Base-by-base conservation (phyloP, 441 rosid species). In the Sinapis alba region DNA sequence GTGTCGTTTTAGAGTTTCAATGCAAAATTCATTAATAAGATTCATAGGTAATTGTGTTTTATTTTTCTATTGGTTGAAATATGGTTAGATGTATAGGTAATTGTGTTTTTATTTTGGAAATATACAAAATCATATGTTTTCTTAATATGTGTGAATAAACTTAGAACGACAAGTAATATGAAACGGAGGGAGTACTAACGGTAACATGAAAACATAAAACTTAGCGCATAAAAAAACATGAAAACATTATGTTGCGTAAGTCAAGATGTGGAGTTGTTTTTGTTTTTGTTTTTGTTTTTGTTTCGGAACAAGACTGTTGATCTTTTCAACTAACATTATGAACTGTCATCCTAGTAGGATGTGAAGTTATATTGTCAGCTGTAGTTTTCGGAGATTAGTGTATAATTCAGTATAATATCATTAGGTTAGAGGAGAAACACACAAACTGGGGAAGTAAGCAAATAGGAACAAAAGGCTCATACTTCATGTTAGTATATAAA, bases 301-400 rank as follows among this genome's bases (percentile, higher is more conserved):
- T 56, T 23, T 5, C 3, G 30, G 30, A 23, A 56, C 28, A n/a
- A 23, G 15, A 4, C 16, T 23, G 12, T 23, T 23, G 26, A 12
- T 23, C 30, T 30, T 54, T 10, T 11, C 27, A 21, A 21, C 27
- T 11, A 54, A 58, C n/a, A n/a, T 58, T 58, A 58, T 36, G 6
- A 6, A 26, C n/a, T n/a, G 30, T 26, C 11, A 24, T 24, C 30
- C 18, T 57, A 58, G 10, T 57, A n/a, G 27, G 32, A 23, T 57
- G 61, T 24, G 32, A 56, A 56, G 9, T 23, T 11, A 18, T 3
- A 23, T 56, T 56, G 28, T 54, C 16, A 34, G 27, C 28, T 36
- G 18, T 64, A 64, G 19, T 64, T 64, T 41, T 28, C 19, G 53
- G n/a, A 43, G 56, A 41, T 23, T 43, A 64, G n/a, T 64, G 68